These are phyloP conservation scores for Peniophora sp. DNA, from an alignment of 1,284 basidiomycete genomes.

Conservation along the genomic window DNA sequence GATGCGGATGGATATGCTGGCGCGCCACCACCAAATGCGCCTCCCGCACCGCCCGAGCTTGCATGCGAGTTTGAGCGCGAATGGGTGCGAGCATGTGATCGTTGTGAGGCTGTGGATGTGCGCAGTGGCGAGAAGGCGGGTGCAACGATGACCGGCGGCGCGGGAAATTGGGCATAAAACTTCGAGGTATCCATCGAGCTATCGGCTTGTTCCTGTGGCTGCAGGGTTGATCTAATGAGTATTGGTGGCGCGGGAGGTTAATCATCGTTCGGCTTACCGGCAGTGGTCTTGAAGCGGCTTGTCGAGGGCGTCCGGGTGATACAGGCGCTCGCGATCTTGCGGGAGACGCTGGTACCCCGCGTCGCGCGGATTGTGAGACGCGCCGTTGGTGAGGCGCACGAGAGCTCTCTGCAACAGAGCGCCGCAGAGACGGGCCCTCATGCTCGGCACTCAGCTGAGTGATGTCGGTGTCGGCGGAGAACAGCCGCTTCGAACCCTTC, in stretches of 20 bases:
- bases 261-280: no score
- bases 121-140: constrained; percentile 15
- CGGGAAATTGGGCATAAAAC: constrained; percentile 23
- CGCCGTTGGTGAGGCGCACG: not conserved
- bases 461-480: constrained; percentile 55
- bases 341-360: constrained; percentile 8
- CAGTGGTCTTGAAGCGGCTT: no score
- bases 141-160: constrained; percentile 20
- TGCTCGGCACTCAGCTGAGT: constrained; percentile 23
- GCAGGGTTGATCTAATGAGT: not conserved
- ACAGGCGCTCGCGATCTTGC: constrained; percentile 8
- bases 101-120: constrained; percentile 5
- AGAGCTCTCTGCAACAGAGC: not conserved
- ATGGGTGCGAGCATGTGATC: not conserved
- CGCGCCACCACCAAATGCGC: constrained; percentile 14
- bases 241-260: not conserved
- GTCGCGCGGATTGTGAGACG: not conserved
- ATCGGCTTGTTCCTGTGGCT: constrained; percentile 7
- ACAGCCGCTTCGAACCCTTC: constrained; percentile 59
- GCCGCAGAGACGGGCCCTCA: not conserved
- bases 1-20: constrained; percentile 44
- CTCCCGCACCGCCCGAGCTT: constrained; percentile 8
- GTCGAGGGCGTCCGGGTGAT: constrained; percentile 6
- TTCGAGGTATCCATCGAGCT: constrained; percentile 16
- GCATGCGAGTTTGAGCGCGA: not conserved